phyloP scores from a whole-genome alignment of 345 rosid species.

The Litchi chinensis region DNA sequence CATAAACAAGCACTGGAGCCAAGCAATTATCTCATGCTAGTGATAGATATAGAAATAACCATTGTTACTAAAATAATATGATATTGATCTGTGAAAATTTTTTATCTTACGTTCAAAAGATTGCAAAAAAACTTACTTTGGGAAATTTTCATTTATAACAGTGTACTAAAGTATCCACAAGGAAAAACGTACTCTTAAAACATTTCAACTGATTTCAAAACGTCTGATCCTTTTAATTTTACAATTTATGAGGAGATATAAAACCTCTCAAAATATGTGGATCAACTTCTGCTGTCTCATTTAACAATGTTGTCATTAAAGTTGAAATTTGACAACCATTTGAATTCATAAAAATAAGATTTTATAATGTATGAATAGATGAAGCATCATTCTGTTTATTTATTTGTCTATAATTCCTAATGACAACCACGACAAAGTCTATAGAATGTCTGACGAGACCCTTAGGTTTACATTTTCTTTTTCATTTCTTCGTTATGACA shows the following conservation, averaged over 20 bases:
- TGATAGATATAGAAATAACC: neutral
- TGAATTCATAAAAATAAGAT: neutral
- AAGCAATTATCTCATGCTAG: neutral
- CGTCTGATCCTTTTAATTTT: neutral
- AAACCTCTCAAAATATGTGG: neutral
- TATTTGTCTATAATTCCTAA: neutral
- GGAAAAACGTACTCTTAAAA: neutral
- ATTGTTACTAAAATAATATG: neutral
- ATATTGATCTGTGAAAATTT: neutral
- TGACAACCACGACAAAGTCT: neutral
- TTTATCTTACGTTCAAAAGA: neutral
- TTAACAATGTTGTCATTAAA: neutral
- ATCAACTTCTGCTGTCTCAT: neutral
- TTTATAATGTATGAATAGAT: no score
- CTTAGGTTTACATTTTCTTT: no score
- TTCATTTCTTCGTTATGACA: neutral
- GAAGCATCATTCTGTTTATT: no score
- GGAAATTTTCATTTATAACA: neutral
- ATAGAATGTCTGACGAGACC: no score
- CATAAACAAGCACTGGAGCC: neutral
- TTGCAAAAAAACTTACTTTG: neutral
- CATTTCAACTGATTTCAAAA: neutral
- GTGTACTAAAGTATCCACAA: neutral
- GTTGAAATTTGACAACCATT: neutral
- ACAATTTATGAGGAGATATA: neutral